Conservation (phyloP, 2,329 filamentous ascomycete species). For the Stemphylium beticola region DNA sequence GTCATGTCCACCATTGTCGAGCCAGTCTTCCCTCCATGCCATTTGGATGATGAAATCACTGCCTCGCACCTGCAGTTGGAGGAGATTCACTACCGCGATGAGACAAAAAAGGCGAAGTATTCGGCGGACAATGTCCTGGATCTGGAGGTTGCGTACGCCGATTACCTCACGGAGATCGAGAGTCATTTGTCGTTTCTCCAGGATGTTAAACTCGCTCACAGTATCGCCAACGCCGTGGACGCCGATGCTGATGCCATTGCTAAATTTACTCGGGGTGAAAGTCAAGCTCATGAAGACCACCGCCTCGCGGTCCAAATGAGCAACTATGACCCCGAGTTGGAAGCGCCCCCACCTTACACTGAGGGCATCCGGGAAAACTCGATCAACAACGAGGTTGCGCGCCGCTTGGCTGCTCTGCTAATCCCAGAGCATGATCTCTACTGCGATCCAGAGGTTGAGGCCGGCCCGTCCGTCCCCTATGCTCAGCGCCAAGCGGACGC, state of each 20-base stretch:
- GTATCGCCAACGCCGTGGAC: slow-evolving; percentile 32
- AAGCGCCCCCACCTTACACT: slow-evolving; percentile 9
- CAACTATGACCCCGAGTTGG: slow-evolving; percentile 18
- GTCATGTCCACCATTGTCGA: no score
- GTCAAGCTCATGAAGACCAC: slow-evolving; percentile 23
- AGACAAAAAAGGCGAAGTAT: slow-evolving; percentile 29
- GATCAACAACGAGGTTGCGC: slow-evolving; percentile 7
- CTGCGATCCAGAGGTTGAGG: slow-evolving; percentile 19
- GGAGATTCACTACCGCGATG: slow-evolving; percentile 16
- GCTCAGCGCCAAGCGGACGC: slow-evolving; percentile 18
- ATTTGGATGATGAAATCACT: slow-evolving; percentile 34
- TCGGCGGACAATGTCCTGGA: slow-evolving; percentile 19
- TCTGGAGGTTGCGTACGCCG: slow-evolving; percentile 22
- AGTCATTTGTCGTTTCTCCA: slow-evolving; percentile 17
- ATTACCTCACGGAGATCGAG: slow-evolving; percentile 24
- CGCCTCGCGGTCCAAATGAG: slow-evolving; percentile 19
- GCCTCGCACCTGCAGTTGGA: slow-evolving; percentile 37
- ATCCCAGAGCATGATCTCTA: slow-evolving; percentile 6
- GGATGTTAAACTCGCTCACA: slow-evolving; percentile 30
- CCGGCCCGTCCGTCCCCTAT: slow-evolving; percentile 22
- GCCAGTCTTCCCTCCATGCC: no score
- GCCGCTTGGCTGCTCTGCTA: slow-evolving; percentile 2
- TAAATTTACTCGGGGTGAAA: slow-evolving; percentile 15
- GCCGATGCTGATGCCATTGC: slow-evolving; percentile 24
- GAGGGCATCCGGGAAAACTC: neutral